Evolutionary conservation across 2,329 filamentous ascomycete genomes (phyloP).

Genomic region (Septoria petroselini): DNA sequence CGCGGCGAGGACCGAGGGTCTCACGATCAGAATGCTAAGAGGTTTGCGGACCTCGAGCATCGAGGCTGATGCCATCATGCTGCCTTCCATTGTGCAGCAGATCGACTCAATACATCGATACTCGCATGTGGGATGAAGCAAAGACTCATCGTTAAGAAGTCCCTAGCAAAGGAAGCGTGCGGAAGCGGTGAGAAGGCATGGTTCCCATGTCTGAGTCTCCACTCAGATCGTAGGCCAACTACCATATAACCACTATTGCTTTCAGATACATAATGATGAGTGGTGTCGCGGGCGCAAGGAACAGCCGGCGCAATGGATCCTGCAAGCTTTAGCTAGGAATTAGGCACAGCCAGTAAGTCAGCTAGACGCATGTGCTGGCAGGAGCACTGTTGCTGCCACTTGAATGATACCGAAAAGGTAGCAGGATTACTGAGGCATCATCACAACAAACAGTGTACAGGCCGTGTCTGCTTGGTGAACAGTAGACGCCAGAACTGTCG

Average conservation of each 20-base stretch:
- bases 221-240: no score
- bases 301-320: not conserved
- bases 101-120: not conserved
- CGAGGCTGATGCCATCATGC: not conserved
- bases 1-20: not conserved
- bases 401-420: no score
- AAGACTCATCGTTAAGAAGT: not conserved
- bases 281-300: no score
- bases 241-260: no score
- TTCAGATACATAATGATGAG: no score
- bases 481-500: no score
- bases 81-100: not conserved
- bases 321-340: not conserved
- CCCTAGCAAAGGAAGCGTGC: no score
- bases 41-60: not conserved
- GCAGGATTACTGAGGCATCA: no score
- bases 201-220: not conserved
- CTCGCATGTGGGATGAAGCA: not conserved
- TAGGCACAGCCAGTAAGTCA: no score
- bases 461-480: no score
- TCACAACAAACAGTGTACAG: no score
- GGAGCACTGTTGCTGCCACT: not conserved
- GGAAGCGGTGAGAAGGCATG: not conserved
- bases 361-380: not conserved
- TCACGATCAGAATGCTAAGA: slow-evolving; percentile 16